Base-by-base conservation (phyloP, 106 monocot species). In the Dactylorhiza incarnata region DNA sequence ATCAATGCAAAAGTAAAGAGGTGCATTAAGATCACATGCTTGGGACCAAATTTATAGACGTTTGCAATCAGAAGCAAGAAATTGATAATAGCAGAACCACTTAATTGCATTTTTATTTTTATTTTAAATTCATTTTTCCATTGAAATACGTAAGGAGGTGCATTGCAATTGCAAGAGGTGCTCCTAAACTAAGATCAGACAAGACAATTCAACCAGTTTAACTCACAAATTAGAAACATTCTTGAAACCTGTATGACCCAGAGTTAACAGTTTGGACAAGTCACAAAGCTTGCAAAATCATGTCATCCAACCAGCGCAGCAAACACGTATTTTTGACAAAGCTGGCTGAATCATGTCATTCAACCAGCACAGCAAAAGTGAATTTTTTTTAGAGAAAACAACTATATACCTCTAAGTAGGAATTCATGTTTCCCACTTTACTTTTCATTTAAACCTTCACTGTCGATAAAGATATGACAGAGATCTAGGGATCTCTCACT, bases 1-100 rank as follows among this genome's bases (percentile, higher is more conserved):
- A 69, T 69, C 46, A 69, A 45, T 46, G 45, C 45, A 69, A 37
- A n/a, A 69, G 63, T 66, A 24, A 37, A 26, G 45, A 69, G 16
- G 45, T 69, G 45, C 69, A 68, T 69, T 46, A 8, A 69, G 45
- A 45, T 46, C 45, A n/a, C 45, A 19, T 17, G n/a, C 9, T 44
- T 46, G 29, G 69, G 7, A 69, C n/a, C 65, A 65, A 63, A 65
- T 29, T 29, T 9, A 23, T 5, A 9, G 65, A 11, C 12, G 13
- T 26, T 65, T 65, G 11, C 29, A 24, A 65, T 62, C 29, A 59
- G 1, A 65, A 29, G 26, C 29, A 65, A 13, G 12, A 65, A 29
- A 65, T 13, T 12, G 26, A 65, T 65, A 65, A 65, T 26, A 24
- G 26, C 4, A 65, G 12, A 26, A 13, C 3, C 65, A 65, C 29